Evolutionary conservation across 257 asterid genomes (phyloP).

Genomic region (Orobanche coerulescens): DNA sequence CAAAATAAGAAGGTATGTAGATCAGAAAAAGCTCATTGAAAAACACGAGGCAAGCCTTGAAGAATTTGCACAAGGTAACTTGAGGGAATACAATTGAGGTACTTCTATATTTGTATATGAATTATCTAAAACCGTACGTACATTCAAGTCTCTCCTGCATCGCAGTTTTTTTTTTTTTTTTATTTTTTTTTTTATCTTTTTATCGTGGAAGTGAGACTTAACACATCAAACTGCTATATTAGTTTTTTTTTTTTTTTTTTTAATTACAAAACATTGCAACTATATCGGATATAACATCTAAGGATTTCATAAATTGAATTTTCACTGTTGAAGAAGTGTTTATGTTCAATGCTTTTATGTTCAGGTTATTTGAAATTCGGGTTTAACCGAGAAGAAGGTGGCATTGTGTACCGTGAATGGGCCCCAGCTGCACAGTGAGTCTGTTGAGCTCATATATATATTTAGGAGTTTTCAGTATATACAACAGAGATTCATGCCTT

Average conservation of each 20-base stretch:
- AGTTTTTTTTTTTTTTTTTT: not conserved
- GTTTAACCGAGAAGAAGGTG: conserved; percentile 71
- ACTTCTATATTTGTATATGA: conserved; percentile 7
- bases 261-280: not conserved
- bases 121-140: not conserved
- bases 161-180: not conserved
- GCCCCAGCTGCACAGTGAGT: conserved; percentile 97
- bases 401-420: conserved; percentile 85
- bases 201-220: not conserved
- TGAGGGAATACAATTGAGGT: conserved; percentile 15
- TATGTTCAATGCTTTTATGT: conserved; percentile 11
- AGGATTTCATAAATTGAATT: conserved; percentile 9
- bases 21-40: conserved; percentile 64
- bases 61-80: conserved; percentile 79
- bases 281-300: conserved; percentile 7
- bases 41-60: conserved; percentile 69
- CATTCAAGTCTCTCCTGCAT: conserved; percentile 13
- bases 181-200: not conserved
- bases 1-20: conserved; percentile 53
- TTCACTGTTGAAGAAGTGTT: conserved; percentile 12
- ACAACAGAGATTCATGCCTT: not conserved
- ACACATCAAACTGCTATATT: not conserved
- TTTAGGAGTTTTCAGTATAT: conserved; percentile 5
- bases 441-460: conserved; percentile 21
- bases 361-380: conserved; percentile 81